A percentile compares a stretch with the other conserved stretches of the same genome.
Evolutionary conservation across 2,329 filamentous ascomycete species (phyloP).

Genomic region (Ophiocordyceps camponoti-leonardi): DNA sequence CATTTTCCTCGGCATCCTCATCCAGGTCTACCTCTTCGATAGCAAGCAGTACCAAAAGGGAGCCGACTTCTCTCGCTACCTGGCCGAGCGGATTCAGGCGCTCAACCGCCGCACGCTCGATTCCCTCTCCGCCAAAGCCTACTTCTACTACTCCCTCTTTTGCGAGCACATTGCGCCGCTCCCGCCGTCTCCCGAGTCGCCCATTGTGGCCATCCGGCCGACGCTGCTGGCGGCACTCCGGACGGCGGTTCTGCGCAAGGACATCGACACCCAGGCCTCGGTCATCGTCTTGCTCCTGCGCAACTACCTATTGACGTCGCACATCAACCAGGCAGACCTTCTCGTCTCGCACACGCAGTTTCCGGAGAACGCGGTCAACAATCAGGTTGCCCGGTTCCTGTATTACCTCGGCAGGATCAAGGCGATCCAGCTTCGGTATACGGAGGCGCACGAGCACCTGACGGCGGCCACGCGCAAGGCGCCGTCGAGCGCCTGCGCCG

Average conservation of each 20-base stretch:
- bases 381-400: conserved; percentile 91
- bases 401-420: conserved; percentile 96
- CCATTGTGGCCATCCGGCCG: conserved; percentile 72
- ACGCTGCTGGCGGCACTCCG: conserved; percentile 74
- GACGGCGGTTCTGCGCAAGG: conserved; percentile 91
- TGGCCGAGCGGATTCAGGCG: conserved; percentile 71
- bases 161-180: conserved; percentile 79
- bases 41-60: conserved; percentile 65
- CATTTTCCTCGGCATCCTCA: conserved; percentile 71
- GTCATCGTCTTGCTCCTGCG: conserved; percentile 89
- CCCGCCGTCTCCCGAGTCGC: conserved; percentile 75
- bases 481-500: conserved; percentile 72
- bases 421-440: conserved; percentile 91
- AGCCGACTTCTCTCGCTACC: conserved; percentile 64
- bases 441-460: conserved; percentile 87
- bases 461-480: conserved; percentile 90
- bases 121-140: conserved; percentile 83
- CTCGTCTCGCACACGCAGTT: conserved; percentile 93
- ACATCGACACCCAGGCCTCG: conserved; percentile 90
- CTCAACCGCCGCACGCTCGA: conserved; percentile 90
- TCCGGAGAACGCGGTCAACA: conserved; percentile 85
- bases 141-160: conserved; percentile 96
- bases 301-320: conserved; percentile 89
- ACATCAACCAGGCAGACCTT: conserved; percentile 92
- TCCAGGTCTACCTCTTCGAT: conserved; percentile 81